phyloP scores from a whole-genome alignment of 1,284 basidiomycete species.

The Hypsizygus ulmarius region DNA sequence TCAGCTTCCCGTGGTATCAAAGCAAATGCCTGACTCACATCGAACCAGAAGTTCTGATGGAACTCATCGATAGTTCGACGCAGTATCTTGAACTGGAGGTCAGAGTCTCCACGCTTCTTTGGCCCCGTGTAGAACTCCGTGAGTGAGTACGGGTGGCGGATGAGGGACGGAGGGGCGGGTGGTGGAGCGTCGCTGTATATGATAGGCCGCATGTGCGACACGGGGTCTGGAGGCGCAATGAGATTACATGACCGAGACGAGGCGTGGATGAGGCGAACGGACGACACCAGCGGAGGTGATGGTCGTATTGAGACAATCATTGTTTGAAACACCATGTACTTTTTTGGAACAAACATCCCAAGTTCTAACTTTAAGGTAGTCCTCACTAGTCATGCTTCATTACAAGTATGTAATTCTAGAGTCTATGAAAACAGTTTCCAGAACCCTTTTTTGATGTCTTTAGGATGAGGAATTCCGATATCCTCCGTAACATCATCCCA shows the following conservation, averaged over 20 bases:
- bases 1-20: slow-evolving; percentile 4
- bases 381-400: background rate
- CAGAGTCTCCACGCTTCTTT: slow-evolving; percentile 34
- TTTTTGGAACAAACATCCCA: background rate
- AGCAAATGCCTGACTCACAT: slow-evolving; percentile 47
- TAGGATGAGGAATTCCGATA: slow-evolving; percentile 37
- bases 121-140: slow-evolving; percentile 53
- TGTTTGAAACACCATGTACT: too few relatives aligned
- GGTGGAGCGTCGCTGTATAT: slow-evolving; percentile 59
- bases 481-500: slow-evolving; percentile 46
- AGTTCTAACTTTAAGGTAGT: slow-evolving; percentile 3
- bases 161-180: slow-evolving; percentile 28
- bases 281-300: slow-evolving; percentile 6
- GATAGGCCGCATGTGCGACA: slow-evolving; percentile 75
- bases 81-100: slow-evolving; percentile 68
- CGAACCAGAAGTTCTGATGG: slow-evolving; percentile 73
- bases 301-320: slow-evolving; percentile 19
- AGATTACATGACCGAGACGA: slow-evolving; percentile 42
- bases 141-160: slow-evolving; percentile 70
- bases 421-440: slow-evolving; percentile 29
- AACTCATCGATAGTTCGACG: slow-evolving; percentile 67
- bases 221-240: slow-evolving; percentile 68
- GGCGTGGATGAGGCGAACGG: slow-evolving; percentile 38
- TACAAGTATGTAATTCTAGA: too few relatives aligned
- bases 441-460: slow-evolving; percentile 32